A percentile compares a stretch with the other conserved stretches of the same genome.
These are phyloP conservation scores for Cladosporium velox DNA, from an alignment of 2,329 filamentous ascomycete species.

Conservation along the genomic window DNA sequence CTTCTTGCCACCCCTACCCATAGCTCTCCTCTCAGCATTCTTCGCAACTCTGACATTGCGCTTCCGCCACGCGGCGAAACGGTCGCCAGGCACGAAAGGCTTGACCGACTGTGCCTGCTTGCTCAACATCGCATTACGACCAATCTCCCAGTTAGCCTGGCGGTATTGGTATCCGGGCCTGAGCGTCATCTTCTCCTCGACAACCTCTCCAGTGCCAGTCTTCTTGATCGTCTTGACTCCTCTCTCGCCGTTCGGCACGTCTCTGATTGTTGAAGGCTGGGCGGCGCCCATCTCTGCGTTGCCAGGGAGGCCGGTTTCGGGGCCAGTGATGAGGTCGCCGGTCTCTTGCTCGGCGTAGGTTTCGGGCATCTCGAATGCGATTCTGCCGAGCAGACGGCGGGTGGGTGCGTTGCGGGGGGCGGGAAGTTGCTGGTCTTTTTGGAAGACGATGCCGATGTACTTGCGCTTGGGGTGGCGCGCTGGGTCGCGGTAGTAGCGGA, in stretches of 20 bases:
- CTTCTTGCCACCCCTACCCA: slow-evolving; percentile 48
- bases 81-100: slow-evolving; percentile 58
- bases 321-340: slow-evolving; percentile 24
- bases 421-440: slow-evolving; percentile 78
- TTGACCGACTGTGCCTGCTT: slow-evolving; percentile 56
- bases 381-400: slow-evolving; percentile 74
- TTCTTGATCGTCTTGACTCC: slow-evolving; percentile 36
- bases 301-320: slow-evolving; percentile 23
- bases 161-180: slow-evolving; percentile 64
- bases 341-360: slow-evolving; percentile 23
- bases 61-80: slow-evolving; percentile 68
- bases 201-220: slow-evolving; percentile 32
- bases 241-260: slow-evolving; percentile 27
- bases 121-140: slow-evolving; percentile 59
- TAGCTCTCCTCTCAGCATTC: slow-evolving; percentile 56
- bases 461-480: slow-evolving; percentile 78
- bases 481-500: slow-evolving; percentile 95
- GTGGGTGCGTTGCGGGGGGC: slow-evolving; percentile 72
- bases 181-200: slow-evolving; percentile 42
- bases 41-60: slow-evolving; percentile 52
- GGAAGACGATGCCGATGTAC: slow-evolving; percentile 91
- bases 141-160: slow-evolving; percentile 68
- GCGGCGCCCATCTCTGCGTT: slow-evolving; percentile 25
- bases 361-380: slow-evolving; percentile 49
- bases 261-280: slow-evolving; percentile 28